Conservation (phyloP, 208 protist genomes). For the Acanthamoeba lenticulata region DNA sequence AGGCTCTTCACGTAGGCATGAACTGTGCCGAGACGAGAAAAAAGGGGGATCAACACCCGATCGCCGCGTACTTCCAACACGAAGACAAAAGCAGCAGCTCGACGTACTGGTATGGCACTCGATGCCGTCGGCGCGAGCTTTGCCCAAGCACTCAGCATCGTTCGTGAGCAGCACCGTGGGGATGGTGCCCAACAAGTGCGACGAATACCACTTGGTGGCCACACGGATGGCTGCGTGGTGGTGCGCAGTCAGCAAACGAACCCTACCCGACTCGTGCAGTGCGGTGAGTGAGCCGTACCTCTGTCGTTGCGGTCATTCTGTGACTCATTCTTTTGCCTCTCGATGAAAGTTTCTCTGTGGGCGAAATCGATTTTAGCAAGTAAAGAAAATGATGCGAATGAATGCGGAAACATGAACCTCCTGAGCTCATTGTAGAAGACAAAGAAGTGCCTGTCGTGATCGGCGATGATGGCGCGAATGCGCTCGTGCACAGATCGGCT, state of each 20-base stretch:
- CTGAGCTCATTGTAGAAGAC: constrained; percentile 85
- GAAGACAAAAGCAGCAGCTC: not conserved
- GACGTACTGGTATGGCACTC: constrained; percentile 4
- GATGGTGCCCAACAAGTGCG: constrained; percentile 66
- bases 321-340: constrained; percentile 73
- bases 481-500: constrained; percentile 73
- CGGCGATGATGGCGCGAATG: constrained; percentile 75
- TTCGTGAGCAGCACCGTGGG: constrained; percentile 68
- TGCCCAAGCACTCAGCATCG: constrained; percentile 18
- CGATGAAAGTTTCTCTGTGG: constrained; percentile 75
- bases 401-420: not conserved
- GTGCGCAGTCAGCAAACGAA: not conserved
- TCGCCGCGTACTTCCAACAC: not conserved
- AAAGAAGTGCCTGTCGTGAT: constrained; percentile 71
- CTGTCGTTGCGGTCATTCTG: constrained; percentile 87
- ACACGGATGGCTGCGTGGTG: constrained; percentile 64
- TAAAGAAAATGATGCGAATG: not conserved
- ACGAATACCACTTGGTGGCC: constrained; percentile 77
- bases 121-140: constrained; percentile 27
- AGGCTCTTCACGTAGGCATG: constrained; percentile 63
- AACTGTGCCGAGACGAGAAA: not conserved
- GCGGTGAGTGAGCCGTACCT: constrained; percentile 54
- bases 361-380: not conserved
- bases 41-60: not conserved
- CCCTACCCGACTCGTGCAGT: not conserved